Base-by-base conservation (phyloP, 805 yeast genomes). In the Wickerhamomyces subpelliculosus region DNA sequence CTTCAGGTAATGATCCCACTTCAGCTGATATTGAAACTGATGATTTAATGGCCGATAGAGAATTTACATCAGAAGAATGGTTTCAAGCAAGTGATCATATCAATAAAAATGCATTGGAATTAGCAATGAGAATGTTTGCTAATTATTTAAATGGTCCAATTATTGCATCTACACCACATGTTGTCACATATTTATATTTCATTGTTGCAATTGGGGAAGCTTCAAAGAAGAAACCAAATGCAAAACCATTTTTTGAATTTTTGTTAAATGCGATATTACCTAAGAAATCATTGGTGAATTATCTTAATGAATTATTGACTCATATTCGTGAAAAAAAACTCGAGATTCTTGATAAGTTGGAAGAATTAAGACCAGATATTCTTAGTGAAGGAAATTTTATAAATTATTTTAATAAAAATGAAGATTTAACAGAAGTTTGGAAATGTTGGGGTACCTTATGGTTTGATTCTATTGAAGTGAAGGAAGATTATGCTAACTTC, bases 401-500 rank as follows among this genome's bases (percentile, higher is more conserved):
- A n/a, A 62, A 67, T 5, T 56, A 70, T 46, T 78, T 76, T 48
- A 69, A 75, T 45, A 65, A 72, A 35, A 70, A 74, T 53, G 90
- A 83, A 54, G 72, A 66, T 32, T 61, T 84, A 35, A 77, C 84
- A 31, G 94, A 84, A 58, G 82, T 79, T 17, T 84, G 89, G 89
- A 80, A 79, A 53, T 78, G 88, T 51, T 83, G 90, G 87, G 94
- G 94, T 2, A 73, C 87, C 0, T 55, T 84, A 30, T 84, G 93
- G 90, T 84, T 75, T 59, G 89, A 84, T 57, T 62, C 64, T 20
- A 64, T 84, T 28, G 52, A 64, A 13, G 55, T 67, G 32, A 83
- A 81, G 51, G 65, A 62, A 5, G 84, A 78, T 46, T 73, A 70
- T 45, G 60, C 60, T 29, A 71, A 65, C 34, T 60, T 66, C 26